Conservation (phyloP, 371 early-diverging fungal species). For the Nematocida sp. region DNA sequence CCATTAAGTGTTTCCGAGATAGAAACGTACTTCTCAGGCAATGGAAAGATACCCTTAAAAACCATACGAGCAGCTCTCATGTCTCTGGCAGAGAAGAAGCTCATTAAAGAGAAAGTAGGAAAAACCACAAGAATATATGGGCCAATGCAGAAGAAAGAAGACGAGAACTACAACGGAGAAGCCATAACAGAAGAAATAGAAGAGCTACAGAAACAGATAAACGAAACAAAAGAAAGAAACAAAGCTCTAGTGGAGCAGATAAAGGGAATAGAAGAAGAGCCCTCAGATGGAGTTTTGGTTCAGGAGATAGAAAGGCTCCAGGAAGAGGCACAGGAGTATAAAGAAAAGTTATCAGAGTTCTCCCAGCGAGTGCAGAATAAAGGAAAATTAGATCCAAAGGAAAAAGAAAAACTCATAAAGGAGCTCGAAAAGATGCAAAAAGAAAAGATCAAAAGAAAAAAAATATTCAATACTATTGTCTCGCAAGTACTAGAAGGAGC, state of each 20-base stretch:
- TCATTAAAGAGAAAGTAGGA: background rate
- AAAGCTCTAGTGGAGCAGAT: background rate
- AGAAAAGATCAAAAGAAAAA: constrained; percentile 40
- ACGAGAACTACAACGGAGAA: constrained; percentile 4
- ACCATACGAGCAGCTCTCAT: background rate
- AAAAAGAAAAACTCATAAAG: constrained; percentile 43
- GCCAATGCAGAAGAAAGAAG: constrained; percentile 23
- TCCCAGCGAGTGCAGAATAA: background rate
- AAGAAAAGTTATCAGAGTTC: constrained; percentile 25
- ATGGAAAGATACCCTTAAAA: background rate
- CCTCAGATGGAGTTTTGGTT: constrained; percentile 5
- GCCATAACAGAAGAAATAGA: background rate
- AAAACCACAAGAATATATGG: constrained; percentile 4
- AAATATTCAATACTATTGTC: constrained; percentile 56
- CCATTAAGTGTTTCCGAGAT: constrained; percentile 23
- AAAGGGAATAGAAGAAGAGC: background rate
- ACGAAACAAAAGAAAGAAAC: background rate
- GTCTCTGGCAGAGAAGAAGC: background rate
- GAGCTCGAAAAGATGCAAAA: constrained; percentile 17
- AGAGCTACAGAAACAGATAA: constrained; percentile 4
- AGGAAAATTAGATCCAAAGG: constrained; percentile 47
- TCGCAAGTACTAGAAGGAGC: constrained; percentile 56
- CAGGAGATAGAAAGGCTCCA: constrained; percentile 20
- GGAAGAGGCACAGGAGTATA: constrained; percentile 47
- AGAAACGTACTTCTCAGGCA: constrained; percentile 1